These are phyloP conservation scores for Sphaerosporella brunnea DNA, from an alignment of 495 filamentous ascomycete species.

Conservation along the genomic window DNA sequence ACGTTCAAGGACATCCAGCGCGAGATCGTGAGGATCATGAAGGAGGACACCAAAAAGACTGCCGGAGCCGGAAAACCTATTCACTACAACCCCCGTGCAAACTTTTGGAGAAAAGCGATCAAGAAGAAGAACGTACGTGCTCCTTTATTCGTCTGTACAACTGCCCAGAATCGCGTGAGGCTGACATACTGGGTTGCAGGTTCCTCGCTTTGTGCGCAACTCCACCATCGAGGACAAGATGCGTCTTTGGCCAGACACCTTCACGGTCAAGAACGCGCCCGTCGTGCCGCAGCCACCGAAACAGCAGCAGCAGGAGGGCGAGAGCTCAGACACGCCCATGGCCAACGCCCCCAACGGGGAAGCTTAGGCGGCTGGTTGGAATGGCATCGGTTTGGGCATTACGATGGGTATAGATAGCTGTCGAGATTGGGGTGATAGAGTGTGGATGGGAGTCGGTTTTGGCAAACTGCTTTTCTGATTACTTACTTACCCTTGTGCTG, in stretches of 20 bases:
- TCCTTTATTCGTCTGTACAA: no score
- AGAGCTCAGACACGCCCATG: no score
- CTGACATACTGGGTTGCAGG: no score
- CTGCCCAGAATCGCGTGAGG: no score
- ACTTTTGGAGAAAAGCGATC: constrained; percentile 49
- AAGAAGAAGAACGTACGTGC: constrained; percentile 37
- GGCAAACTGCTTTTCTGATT: background rate
- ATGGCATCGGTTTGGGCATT: background rate
- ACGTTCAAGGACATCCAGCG: constrained; percentile 51
- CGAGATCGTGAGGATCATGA: constrained; percentile 42
- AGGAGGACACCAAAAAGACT: constrained; percentile 47
- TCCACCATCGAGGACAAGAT: constrained; percentile 45
- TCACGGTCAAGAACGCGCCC: constrained; percentile 30
- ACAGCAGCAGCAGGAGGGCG: background rate
- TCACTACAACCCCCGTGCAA: constrained; percentile 52
- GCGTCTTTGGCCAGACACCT: constrained; percentile 47
- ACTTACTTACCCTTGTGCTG: background rate
- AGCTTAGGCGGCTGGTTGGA: background rate
- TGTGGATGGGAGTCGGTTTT: background rate
- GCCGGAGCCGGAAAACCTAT: constrained; percentile 43
- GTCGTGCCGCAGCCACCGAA: no score
- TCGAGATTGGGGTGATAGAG: background rate
- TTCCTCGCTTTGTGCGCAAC: constrained; percentile 40
- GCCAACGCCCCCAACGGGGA: background rate
- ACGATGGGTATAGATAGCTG: background rate